Conservation (phyloP, 306 rosid genomes). For the Senna siamea region DNA sequence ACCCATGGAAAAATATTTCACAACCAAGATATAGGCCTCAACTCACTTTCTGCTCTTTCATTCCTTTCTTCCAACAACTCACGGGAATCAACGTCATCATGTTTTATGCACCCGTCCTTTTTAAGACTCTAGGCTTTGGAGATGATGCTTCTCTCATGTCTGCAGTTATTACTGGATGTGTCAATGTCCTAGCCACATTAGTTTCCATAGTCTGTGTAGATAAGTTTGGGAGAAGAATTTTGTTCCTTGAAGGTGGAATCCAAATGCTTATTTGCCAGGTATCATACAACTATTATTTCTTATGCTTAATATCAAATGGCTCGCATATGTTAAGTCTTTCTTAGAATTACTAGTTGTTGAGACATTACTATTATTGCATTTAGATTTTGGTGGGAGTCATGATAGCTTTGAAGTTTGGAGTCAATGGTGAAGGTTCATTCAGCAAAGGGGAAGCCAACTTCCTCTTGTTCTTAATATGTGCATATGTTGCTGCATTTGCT, state of each 20-base stretch:
- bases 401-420: slow-evolving; percentile 16
- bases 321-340: background rate
- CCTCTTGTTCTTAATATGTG: slow-evolving; percentile 9
- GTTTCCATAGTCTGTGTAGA: slow-evolving; percentile 5
- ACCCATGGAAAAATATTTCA: slow-evolving; percentile 14
- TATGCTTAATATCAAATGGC: background rate
- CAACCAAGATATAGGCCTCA: slow-evolving; percentile 15
- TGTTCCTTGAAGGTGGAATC: slow-evolving; percentile 14
- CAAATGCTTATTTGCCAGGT: slow-evolving; percentile 13
- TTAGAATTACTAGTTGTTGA: background rate
- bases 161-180: background rate
- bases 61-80: slow-evolving; percentile 24
- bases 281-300: background rate
- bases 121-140: slow-evolving; percentile 1
- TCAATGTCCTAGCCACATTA: slow-evolving; percentile 1
- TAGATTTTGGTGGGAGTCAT: slow-evolving; percentile 9
- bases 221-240: slow-evolving; percentile 8
- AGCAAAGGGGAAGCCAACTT: background rate
- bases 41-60: slow-evolving; percentile 1
- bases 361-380: background rate
- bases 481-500: slow-evolving; percentile 16
- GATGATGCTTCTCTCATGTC: slow-evolving; percentile 6
- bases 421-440: slow-evolving; percentile 10
- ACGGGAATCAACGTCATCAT: slow-evolving; percentile 7
- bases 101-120: background rate